These are phyloP conservation scores for Trichoderma gamsii DNA, from an alignment of 495 filamentous ascomycete genomes.

Conservation along the genomic window DNA sequence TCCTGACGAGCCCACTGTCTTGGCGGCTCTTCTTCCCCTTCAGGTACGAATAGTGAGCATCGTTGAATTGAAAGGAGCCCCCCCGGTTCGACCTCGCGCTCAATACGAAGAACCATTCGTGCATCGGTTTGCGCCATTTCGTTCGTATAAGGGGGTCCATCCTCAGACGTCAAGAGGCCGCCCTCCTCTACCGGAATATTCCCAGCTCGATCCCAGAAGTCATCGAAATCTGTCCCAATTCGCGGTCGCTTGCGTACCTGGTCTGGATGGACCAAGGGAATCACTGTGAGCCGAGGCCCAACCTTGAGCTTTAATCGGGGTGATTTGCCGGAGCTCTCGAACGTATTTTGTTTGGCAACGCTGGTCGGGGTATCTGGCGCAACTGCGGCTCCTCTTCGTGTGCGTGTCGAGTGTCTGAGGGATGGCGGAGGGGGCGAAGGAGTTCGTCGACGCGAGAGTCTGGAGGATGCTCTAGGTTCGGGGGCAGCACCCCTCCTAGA, in stretches of 20 bases:
- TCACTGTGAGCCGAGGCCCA: constrained; percentile 27
- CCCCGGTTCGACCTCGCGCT: constrained; percentile 63
- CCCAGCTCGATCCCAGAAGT: constrained; percentile 43
- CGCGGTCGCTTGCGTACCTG: constrained; percentile 42
- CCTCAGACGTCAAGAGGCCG: constrained; percentile 48
- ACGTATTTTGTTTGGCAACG: constrained; percentile 14
- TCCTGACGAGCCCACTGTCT: constrained; percentile 79
- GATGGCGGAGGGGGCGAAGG: constrained; percentile 12
- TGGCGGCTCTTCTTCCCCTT: constrained; percentile 66
- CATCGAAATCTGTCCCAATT: constrained; percentile 45
- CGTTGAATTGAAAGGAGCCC: constrained; percentile 65
- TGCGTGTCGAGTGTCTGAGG: constrained; percentile 15
- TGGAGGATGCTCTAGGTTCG: not conserved
- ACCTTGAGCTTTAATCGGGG: constrained; percentile 40
- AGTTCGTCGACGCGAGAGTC: not conserved
- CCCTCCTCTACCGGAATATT: constrained; percentile 43
- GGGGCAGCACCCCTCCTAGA: not conserved
- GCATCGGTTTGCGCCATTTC: constrained; percentile 49
- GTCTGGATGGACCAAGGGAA: constrained; percentile 50
- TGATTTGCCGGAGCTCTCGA: constrained; percentile 27
- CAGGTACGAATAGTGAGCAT: constrained; percentile 70
- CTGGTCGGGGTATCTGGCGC: constrained; percentile 23
- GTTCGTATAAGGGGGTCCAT: constrained; percentile 47
- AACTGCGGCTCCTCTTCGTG: constrained; percentile 16
- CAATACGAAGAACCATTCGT: constrained; percentile 51